Base-by-base conservation (phyloP, 179 eudicot genomes). In the Spinacia oleracea region DNA sequence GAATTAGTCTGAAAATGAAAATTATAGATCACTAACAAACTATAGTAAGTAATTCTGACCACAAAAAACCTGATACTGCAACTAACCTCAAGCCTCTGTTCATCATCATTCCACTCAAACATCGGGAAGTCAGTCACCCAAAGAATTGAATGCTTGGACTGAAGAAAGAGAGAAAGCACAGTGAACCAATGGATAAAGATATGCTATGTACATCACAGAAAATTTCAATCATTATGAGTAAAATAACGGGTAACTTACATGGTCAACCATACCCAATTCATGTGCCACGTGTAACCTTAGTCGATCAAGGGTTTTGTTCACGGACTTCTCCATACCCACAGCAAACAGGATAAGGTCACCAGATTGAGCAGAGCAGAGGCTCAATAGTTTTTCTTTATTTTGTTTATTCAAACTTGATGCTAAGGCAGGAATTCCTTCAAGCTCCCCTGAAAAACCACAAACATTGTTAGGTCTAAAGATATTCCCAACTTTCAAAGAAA, bases 111-210 rank as follows among this genome's bases (percentile, higher is more conserved):
- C 98, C 98, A 95, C 88, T 95, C 98, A 66, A 95, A 95, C 97
- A 93, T 95, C 3, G 98, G 98, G 81, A 95, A 95, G 84, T 95
- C 98, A 71, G 95, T 95, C 80, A 95, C 92, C 98, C 98, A 95
- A 43, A 93, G 87, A 74, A 93, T 91, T 15, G 97, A 87, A 86
- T 92, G 92, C 88, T 85, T 91, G 82, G 90, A 84, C 94, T 93
- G 81, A 53, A 77, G 60, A 31, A 59, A 66, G 50, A 73, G 25
- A 72, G 27, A 1, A 80, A 25, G 27, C 32, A 72, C 25, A 35
- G 42, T 75, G 48, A 79, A 79, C 75, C 32, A 66, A 72, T 21
- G 63, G 35, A 68, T 25, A 43, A 72, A 48, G 59, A 55, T 4
- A 38, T 38, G 6, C 6, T 38, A 38, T 6, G 58, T 15, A 59